Evolutionary conservation across 2,329 filamentous ascomycete genomes (phyloP).

Genomic region (Microdochium trichocladiopsis): DNA sequence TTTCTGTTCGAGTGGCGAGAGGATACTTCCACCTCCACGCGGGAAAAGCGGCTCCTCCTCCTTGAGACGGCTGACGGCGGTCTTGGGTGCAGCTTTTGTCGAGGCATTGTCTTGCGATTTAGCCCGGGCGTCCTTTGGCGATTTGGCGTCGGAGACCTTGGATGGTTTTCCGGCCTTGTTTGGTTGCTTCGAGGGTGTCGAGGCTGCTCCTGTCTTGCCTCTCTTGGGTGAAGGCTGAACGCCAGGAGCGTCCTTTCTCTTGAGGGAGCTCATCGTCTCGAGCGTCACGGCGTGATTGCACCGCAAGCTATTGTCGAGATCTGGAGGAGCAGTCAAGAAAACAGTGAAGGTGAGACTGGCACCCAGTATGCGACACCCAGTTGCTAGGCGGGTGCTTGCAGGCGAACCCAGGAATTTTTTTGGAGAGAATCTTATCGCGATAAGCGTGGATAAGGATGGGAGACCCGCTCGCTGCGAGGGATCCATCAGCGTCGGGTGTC

Average conservation of each 20-base stretch:
- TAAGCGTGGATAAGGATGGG: neutral
- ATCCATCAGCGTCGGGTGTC: no score
- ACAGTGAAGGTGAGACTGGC: neutral
- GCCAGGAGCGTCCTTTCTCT: conserved; percentile 50
- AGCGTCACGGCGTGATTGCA: neutral
- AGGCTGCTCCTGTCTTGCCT: conserved; percentile 36
- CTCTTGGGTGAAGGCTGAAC: conserved; percentile 41
- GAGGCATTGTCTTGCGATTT: conserved; percentile 14
- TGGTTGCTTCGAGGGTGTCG: conserved; percentile 40
- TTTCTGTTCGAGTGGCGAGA: conserved; percentile 92
- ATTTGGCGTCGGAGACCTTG: conserved; percentile 14
- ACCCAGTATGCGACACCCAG: neutral
- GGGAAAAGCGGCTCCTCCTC: conserved; percentile 90
- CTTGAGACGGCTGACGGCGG: conserved; percentile 40
- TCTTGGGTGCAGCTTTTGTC: conserved; percentile 14
- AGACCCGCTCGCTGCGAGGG: no score
- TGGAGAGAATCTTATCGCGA: conserved; percentile 1
- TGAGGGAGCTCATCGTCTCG: conserved; percentile 46
- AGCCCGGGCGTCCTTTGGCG: conserved; percentile 14
- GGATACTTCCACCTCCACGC: conserved; percentile 79
- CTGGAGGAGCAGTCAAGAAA: neutral
- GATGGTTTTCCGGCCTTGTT: conserved; percentile 28
- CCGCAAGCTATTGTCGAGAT: neutral
- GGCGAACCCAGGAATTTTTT: neutral
- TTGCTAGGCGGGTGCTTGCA: neutral